These are phyloP conservation scores for Aspergillus asperescens DNA, from an alignment of 495 filamentous ascomycete genomes.

Conservation along the genomic window DNA sequence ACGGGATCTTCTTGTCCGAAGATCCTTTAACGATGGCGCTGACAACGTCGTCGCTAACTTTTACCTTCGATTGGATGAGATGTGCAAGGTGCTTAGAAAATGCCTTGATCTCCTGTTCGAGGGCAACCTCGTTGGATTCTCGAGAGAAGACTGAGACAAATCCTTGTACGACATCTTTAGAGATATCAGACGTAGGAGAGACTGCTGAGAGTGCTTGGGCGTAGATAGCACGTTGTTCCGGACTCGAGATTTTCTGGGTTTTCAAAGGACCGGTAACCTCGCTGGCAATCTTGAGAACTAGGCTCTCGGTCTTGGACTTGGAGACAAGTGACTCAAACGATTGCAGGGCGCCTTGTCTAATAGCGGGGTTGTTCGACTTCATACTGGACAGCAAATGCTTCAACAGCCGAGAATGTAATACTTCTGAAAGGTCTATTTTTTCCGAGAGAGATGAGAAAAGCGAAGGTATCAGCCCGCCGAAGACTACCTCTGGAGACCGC, in stretches of 20 bases:
- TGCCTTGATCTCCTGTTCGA: constrained; percentile 66
- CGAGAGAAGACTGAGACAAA: constrained; percentile 62
- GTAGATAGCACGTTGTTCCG: constrained; percentile 76
- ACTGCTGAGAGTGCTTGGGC: constrained; percentile 69
- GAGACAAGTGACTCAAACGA: constrained; percentile 62
- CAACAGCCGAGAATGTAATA: constrained; percentile 61
- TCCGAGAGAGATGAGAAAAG: constrained; percentile 63
- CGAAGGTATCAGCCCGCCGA: constrained; percentile 67
- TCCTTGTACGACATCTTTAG: constrained; percentile 58
- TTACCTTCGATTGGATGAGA: constrained; percentile 52
- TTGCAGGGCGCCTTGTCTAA: constrained; percentile 67
- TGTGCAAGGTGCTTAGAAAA: constrained; percentile 56
- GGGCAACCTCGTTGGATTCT: constrained; percentile 79
- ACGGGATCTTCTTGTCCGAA: constrained; percentile 71
- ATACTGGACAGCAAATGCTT: constrained; percentile 82
- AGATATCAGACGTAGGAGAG: constrained; percentile 49
- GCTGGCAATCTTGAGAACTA: constrained; percentile 59
- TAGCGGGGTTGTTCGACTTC: constrained; percentile 77
- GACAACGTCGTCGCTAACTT: constrained; percentile 55
- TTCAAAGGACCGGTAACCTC: constrained; percentile 77
- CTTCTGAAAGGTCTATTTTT: constrained; percentile 68
- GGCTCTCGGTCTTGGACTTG: constrained; percentile 50
- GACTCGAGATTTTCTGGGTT: constrained; percentile 68
- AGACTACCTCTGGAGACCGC: constrained; percentile 81
- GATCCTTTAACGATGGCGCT: constrained; percentile 77